Evolutionary conservation across 2,329 filamentous ascomycete genomes (phyloP), one percentile per base, ranked within the genome.

Genomic region (Venturia carpophila): DNA sequence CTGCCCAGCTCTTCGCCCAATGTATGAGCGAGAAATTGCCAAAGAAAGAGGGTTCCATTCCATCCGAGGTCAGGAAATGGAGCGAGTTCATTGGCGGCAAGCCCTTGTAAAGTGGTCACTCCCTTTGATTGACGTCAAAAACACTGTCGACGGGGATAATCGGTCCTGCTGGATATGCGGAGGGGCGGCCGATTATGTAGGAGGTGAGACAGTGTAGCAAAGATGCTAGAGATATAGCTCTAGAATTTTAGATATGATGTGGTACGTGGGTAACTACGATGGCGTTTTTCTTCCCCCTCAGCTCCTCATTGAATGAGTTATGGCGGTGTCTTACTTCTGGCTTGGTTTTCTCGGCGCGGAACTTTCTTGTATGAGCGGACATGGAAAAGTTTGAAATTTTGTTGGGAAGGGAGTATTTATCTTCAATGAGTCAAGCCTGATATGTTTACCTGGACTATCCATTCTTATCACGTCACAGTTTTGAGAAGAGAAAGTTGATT

Each of bases 1-100:
- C 94, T 71, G 93, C 94, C 67, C 87, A 94, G 69, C 89, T 97
- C 71, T 97, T 97, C 73, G 92, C 94, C 68, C 90, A 91, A 77
- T 97, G 94, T 79, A 95, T 99, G 91, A 94, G 83, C 79, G 90
- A 92, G 83, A 99, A 97, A 83, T 84, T 99, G 62, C 94, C 94
- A 67, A 87, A 91, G 72, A 80, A 85, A 68, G 91, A 94, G 75
- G 93, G 92, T 64, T 27, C 27, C 15, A 93, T 97, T 69, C 94
- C 94, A 60, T 81, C 85, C 60, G 94, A 99, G 79, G 94, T 97
- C 73, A 87, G 89, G 76, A 87, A 88, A 73, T 99, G 94, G 94
- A 95, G 91, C 69, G 88, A 97, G 72, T 99, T 97, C 77, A 89
- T 96, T 72, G 92, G 92, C 69, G 88, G 88, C 72, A 91, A 91